Evolutionary conservation across 306 rosid genomes (phyloP).

Genomic region (Alnus glutinosa): DNA sequence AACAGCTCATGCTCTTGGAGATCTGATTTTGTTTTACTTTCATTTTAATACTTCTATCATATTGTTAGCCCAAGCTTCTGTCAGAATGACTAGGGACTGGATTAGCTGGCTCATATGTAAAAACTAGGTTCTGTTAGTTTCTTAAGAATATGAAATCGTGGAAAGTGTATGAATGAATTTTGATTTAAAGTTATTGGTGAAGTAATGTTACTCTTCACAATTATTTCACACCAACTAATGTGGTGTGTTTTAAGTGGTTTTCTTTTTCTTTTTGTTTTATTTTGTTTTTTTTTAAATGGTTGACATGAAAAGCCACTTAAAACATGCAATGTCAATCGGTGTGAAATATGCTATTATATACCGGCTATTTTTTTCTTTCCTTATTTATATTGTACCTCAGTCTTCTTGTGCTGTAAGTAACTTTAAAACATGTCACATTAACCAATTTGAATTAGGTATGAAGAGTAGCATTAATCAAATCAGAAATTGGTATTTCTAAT

Average conservation of each 20-base stretch:
- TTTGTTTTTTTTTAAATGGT: too few species aligned
- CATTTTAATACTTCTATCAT: neutral
- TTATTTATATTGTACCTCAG: neutral
- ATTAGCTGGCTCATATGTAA: neutral
- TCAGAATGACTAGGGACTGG: neutral
- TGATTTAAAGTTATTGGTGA: neutral
- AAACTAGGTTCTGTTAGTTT: neutral
- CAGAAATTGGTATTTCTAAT: constrained; percentile 21
- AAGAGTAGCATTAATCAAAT: too few species aligned
- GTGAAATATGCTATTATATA: neutral
- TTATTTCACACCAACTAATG: neutral
- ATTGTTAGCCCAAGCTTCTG: neutral
- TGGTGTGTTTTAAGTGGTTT: neutral
- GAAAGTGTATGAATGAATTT: neutral
- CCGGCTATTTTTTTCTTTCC: neutral
- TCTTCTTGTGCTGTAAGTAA: neutral
- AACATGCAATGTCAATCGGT: too few species aligned
- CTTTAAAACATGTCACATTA: neutral
- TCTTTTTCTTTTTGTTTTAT: too few species aligned
- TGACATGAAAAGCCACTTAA: too few species aligned
- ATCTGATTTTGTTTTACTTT: neutral
- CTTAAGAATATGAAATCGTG: neutral
- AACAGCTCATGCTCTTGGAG: neutral
- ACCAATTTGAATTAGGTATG: neutral
- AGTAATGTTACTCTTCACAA: neutral